A percentile compares a stretch with the other conserved stretches of the same genome.
phyloP scores from a whole-genome alignment of 2,329 filamentous ascomycete species.

The Pseudogymnoascus sp. region DNA sequence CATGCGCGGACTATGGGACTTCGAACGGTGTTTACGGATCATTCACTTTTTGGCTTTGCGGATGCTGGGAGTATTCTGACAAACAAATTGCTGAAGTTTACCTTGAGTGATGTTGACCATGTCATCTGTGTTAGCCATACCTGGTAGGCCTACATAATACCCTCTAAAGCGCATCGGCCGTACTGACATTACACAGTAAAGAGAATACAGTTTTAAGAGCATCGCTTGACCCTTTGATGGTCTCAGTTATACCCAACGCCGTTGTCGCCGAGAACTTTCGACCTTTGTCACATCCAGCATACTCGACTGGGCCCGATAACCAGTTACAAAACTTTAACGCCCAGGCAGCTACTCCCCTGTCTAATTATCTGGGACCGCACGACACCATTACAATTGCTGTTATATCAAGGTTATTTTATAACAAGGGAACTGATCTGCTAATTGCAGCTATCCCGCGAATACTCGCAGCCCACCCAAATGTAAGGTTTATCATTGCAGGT shows the following conservation, averaged over 20 bases:
- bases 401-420: constrained; percentile 95
- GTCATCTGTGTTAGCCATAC: constrained; percentile 98
- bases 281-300: constrained; percentile 52
- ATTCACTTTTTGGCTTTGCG: constrained; percentile 94
- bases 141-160: constrained; percentile 52
- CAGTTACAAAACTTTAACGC: constrained; percentile 28
- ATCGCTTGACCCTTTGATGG: constrained; percentile 90
- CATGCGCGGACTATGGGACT: constrained; percentile 95
- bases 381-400: constrained; percentile 95
- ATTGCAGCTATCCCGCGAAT: constrained; percentile 93
- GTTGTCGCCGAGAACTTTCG: constrained; percentile 95
- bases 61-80: constrained; percentile 93
- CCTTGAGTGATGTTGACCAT: constrained; percentile 92
- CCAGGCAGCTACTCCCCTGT: constrained; percentile 42
- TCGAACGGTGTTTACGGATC: constrained; percentile 93
- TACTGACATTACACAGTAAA: constrained; percentile 54
- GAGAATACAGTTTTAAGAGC: constrained; percentile 95
- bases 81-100: constrained; percentile 96
- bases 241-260: constrained; percentile 95
- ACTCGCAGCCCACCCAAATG: constrained; percentile 80
- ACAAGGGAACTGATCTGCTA: constrained; percentile 95
- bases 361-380: constrained; percentile 66
- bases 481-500: constrained; percentile 93
- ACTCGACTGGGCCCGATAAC: constrained; percentile 23
- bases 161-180: background rate